phyloP scores from a whole-genome alignment of 1,284 basidiomycete genomes.

The Cryptococcus maquisensis region DNA sequence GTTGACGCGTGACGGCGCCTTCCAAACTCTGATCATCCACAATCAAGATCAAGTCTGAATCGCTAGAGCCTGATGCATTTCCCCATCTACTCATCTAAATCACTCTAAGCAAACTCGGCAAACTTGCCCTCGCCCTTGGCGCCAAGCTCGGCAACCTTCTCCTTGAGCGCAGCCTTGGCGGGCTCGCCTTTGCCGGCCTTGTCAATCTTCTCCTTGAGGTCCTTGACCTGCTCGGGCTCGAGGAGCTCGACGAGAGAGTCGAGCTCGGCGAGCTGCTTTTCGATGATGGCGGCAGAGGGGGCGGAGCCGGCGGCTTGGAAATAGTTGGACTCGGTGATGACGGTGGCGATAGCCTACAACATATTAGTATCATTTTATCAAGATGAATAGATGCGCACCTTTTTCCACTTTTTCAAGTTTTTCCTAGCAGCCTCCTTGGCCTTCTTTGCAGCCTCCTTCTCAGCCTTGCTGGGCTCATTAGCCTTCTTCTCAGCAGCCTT shows the following conservation, averaged over 20 bases:
- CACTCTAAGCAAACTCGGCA: slow-evolving; percentile 51
- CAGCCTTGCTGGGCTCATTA: slow-evolving; percentile 54
- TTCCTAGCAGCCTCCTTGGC: slow-evolving; percentile 64
- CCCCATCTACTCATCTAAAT: background rate
- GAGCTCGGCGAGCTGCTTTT: slow-evolving; percentile 56
- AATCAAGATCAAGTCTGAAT: background rate
- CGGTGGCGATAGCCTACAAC: slow-evolving; percentile 44
- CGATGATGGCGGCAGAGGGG: slow-evolving; percentile 51
- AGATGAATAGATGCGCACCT: slow-evolving; percentile 35
- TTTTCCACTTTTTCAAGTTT: slow-evolving; percentile 56
- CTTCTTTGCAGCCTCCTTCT: slow-evolving; percentile 83
- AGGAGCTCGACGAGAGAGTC: slow-evolving; percentile 53
- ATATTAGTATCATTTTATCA: background rate
- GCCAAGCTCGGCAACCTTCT: slow-evolving; percentile 33
- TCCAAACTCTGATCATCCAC: background rate
- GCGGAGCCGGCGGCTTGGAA: slow-evolving; percentile 53
- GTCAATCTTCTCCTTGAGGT: slow-evolving; percentile 54
- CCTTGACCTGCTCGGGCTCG: slow-evolving; percentile 54
- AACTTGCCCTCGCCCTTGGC: slow-evolving; percentile 48
- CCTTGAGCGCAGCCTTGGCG: slow-evolving; percentile 44
- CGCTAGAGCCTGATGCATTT: background rate
- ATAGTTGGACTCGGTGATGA: slow-evolving; percentile 57
- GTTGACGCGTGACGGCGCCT: background rate
- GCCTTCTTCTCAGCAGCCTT: slow-evolving; percentile 64
- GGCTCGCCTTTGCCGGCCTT: slow-evolving; percentile 50